Percentiles rank a stretch among this genome's conserved stretches.
Evolutionary conservation across 2,329 filamentous ascomycete species (phyloP).

Genomic region (Pseudocercospora fuligena): DNA sequence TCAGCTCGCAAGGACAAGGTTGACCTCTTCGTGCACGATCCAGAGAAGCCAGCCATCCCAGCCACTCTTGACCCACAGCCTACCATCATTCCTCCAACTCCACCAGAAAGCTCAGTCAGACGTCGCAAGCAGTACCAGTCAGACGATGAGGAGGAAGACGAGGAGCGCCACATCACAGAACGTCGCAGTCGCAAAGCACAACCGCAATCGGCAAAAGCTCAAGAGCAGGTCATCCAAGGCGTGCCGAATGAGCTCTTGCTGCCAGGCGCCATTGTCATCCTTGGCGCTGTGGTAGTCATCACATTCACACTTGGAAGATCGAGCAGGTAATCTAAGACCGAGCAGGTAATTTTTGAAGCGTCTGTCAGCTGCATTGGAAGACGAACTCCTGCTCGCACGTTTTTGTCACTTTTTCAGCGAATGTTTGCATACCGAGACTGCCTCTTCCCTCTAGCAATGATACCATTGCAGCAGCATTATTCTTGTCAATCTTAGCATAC

Average conservation of each 20-base stretch:
- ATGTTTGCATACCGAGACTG: slow-evolving; percentile 10
- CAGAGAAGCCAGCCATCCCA: slow-evolving; percentile 81
- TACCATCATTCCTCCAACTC: slow-evolving; percentile 53
- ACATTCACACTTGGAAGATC: slow-evolving; percentile 75
- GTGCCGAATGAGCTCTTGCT: slow-evolving; percentile 93
- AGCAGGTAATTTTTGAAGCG: slow-evolving; percentile 30
- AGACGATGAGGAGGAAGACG: slow-evolving; percentile 60
- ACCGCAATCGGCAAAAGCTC: slow-evolving; percentile 55
- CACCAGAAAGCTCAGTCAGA: slow-evolving; percentile 56
- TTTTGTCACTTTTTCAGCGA: slow-evolving; percentile 10
- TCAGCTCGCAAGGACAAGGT: slow-evolving; percentile 85
- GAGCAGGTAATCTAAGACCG: slow-evolving; percentile 36
- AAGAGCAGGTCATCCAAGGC: slow-evolving; percentile 83
- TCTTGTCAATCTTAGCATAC: background rate
- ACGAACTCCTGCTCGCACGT: background rate
- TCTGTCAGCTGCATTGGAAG: background rate
- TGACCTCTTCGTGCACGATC: slow-evolving; percentile 94
- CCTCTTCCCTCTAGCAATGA: slow-evolving; percentile 17
- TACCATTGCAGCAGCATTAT: slow-evolving; percentile 21
- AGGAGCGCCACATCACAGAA: slow-evolving; percentile 39
- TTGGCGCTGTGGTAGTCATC: slow-evolving; percentile 90
- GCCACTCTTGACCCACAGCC: slow-evolving; percentile 66
- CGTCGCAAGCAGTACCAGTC: slow-evolving; percentile 53
- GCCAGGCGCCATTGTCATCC: slow-evolving; percentile 90
- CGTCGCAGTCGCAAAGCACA: slow-evolving; percentile 35